phyloP scores from a whole-genome alignment of 306 rosid species.

The Citrullus amarus region DNA sequence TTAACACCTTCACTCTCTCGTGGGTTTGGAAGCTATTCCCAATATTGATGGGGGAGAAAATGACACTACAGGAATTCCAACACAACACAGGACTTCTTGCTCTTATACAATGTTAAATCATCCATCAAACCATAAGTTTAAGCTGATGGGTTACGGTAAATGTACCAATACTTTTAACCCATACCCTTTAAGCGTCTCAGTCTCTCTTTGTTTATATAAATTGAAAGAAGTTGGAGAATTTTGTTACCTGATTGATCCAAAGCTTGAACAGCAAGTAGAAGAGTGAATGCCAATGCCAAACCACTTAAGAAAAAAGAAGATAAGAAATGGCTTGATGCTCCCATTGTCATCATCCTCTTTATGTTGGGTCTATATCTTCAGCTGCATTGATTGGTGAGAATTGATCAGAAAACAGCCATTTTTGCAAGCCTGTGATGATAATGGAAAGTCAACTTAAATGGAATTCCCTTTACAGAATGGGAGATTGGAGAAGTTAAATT shows the following conservation, averaged over 20 bases:
- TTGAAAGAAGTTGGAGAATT: neutral
- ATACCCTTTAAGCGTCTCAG: too few species aligned
- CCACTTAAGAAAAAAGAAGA: neutral
- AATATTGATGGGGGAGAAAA: too few species aligned
- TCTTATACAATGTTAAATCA: too few species aligned
- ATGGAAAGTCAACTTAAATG: neutral
- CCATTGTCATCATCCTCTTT: neutral
- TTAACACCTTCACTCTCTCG: too few species aligned
- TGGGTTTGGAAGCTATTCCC: too few species aligned
- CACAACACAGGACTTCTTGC: too few species aligned
- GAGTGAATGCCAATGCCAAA: neutral
- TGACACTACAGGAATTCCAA: too few species aligned
- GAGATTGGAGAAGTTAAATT: neutral
- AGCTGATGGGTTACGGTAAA: too few species aligned
- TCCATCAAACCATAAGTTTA: too few species aligned
- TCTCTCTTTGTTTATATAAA: too few species aligned
- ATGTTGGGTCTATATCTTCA: neutral
- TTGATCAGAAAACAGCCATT: neutral
- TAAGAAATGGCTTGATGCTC: neutral
- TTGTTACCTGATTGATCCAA: slow-evolving; percentile 1
- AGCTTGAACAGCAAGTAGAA: neutral
- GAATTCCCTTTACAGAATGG: neutral
- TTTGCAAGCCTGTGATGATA: neutral
- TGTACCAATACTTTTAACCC: too few species aligned
- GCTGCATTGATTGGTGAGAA: neutral